phyloP scores from a whole-genome alignment of 2,329 filamentous ascomycete species.

The Metarhizium robertsii region DNA sequence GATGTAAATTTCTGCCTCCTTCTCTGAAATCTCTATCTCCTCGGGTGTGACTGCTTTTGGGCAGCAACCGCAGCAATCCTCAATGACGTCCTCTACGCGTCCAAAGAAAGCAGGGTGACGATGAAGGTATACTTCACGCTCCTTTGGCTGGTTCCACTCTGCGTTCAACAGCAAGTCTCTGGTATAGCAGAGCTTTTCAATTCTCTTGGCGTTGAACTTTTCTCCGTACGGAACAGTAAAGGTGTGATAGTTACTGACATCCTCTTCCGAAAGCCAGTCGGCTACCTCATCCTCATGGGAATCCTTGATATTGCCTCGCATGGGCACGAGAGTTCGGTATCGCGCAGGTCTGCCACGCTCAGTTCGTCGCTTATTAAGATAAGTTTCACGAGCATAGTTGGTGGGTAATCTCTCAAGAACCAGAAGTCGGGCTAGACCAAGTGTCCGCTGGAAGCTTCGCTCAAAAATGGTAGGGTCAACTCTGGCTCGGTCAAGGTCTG shows the following conservation, averaged over 20 bases:
- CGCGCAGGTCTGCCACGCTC: constrained; percentile 60
- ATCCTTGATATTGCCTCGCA: constrained; percentile 67
- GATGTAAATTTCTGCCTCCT: constrained; percentile 68
- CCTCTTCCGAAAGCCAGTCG: constrained; percentile 71
- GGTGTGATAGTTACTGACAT: constrained; percentile 71
- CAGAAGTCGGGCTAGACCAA: constrained; percentile 69
- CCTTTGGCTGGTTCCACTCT: constrained; percentile 73
- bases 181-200: constrained; percentile 74
- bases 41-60: constrained; percentile 60
- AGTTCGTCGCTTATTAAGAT: constrained; percentile 57
- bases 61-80: constrained; percentile 76
- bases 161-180: constrained; percentile 76
- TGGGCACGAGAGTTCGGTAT: constrained; percentile 15
- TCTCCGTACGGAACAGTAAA: constrained; percentile 62
- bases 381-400: constrained; percentile 55
- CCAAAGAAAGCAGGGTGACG: constrained; percentile 83
- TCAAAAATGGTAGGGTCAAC: constrained; percentile 85
- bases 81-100: constrained; percentile 60
- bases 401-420: constrained; percentile 73
- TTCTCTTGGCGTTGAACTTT: constrained; percentile 55
- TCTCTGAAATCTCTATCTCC: constrained; percentile 60
- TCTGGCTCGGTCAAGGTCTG: constrained; percentile 60
- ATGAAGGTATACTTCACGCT: constrained; percentile 69
- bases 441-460: constrained; percentile 63
- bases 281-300: constrained; percentile 70